Conservation (phyloP, 441 rosid genomes). For the Rhodomyrtus psidioides region DNA sequence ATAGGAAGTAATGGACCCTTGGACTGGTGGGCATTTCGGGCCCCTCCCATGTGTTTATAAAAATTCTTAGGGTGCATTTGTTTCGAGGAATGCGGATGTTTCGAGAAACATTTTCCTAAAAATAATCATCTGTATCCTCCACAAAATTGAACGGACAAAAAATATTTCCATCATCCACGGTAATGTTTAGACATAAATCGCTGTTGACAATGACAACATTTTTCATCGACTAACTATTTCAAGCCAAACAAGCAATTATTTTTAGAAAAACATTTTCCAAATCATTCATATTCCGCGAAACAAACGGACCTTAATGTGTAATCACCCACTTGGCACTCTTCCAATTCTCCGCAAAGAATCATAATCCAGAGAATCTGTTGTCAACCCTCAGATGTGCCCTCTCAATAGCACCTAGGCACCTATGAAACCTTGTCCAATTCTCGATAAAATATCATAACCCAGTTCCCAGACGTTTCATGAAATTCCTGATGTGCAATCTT, state of each 20-base stretch:
- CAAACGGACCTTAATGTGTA: background rate
- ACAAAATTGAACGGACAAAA: too few relatives aligned
- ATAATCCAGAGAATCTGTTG: background rate
- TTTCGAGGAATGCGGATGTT: too few relatives aligned
- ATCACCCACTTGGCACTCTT: background rate
- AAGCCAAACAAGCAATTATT: too few relatives aligned
- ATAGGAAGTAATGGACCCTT: background rate
- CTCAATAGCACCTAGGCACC: background rate
- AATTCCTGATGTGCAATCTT: background rate
- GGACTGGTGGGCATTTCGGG: background rate
- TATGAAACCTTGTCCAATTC: background rate
- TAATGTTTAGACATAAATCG: too few relatives aligned
- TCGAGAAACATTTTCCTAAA: too few relatives aligned
- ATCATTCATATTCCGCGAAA: too few relatives aligned
- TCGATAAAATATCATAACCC: background rate
- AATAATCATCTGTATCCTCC: too few relatives aligned
- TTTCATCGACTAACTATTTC: too few relatives aligned
- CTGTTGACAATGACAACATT: too few relatives aligned
- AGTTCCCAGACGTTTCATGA: background rate
- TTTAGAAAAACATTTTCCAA: too few relatives aligned
- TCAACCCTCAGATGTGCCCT: background rate
- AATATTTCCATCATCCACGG: too few relatives aligned
- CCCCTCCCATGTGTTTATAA: background rate
- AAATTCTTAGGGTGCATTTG: background rate
- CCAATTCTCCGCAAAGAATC: background rate